Base-by-base conservation (phyloP, 768 basidiomycete species). In the Boletus rubescentipes region DNA sequence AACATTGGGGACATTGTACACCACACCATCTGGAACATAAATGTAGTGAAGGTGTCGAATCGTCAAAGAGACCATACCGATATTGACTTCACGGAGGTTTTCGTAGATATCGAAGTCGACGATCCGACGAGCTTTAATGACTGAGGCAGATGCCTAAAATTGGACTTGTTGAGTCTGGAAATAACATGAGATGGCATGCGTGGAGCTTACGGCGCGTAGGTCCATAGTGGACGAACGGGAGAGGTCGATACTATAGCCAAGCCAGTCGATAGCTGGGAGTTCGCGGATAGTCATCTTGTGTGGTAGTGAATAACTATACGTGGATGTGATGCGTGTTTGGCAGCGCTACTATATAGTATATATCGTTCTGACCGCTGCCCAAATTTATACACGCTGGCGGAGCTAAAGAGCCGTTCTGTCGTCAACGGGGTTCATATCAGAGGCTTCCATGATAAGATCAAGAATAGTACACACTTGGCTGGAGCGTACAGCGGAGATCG, bases 171-270 rank as follows among this genome's bases (percentile, higher is more conserved):
- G 38, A 50, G 31, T 42, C 16, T 18, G n/a, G 31, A 46, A n/a
- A 18, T 11, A n/a, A 21, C 36, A 20, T 46, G 18, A 14, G 16
- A 38, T 31, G n/a, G 18, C 9, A 9, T 9, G n/a, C 3, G 9
- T 20, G 11, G 20, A 36, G 15, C 54, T 35, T 52, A 52, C 54
- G 10, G 54, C 54, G 16, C 49, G 49, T 16, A 55, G 14, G 35
- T 55, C 54, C 40, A 55, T 45, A 29, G 54, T 55, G 15, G 54
- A 35, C 29, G 54, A 55, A 34, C 54, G 43, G n/a, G 54, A 55
- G 8, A 55, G 42, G 45, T 55, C 54, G 10, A 55, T 46, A n/a
- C 50, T 43, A 14, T 52, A 52, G 9, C 54, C 54, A 38, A 55
- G 54, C 54, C 54, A 55, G 14, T 55, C 43, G 6, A 52, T 46